Conservation (phyloP, 1,139 yeast species). For the Taphrina communis region DNA sequence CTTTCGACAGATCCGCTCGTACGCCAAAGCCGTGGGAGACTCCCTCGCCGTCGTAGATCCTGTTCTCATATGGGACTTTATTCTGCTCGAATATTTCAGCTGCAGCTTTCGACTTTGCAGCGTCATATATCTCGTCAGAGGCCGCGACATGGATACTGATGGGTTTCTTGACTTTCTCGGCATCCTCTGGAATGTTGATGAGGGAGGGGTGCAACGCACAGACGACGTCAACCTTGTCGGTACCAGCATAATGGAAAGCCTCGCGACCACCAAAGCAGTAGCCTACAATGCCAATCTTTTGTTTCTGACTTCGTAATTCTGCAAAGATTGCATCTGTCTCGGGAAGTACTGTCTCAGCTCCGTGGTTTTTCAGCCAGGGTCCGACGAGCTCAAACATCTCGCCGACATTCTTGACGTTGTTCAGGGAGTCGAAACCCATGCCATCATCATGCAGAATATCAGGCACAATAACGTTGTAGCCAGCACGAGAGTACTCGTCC, state of each 20-base stretch:
- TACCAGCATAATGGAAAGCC: conserved; percentile 36
- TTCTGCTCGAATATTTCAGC: conserved; percentile 21
- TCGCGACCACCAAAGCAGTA: conserved; percentile 45
- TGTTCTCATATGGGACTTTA: conserved; percentile 35
- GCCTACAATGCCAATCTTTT: conserved; percentile 41
- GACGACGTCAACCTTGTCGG: conserved; percentile 40
- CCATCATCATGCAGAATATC: conserved; percentile 41
- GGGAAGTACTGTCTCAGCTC: conserved; percentile 10
- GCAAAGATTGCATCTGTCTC: conserved; percentile 16
- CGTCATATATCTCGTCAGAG: conserved; percentile 34
- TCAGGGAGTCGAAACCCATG: conserved; percentile 18
- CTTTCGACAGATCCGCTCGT: conserved; percentile 24
- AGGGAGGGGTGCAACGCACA: conserved; percentile 44
- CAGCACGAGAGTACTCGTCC: conserved; percentile 44
- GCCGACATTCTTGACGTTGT: background rate
- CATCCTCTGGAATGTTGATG: conserved; percentile 40
- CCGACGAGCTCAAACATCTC: conserved; percentile 27
- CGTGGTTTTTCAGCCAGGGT: conserved; percentile 26
- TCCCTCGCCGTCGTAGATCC: conserved; percentile 41
- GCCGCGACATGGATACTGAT: conserved; percentile 40
- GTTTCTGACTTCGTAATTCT: background rate
- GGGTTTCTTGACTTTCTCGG: conserved; percentile 32
- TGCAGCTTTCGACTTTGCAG: conserved; percentile 20
- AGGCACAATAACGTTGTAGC: conserved; percentile 41
- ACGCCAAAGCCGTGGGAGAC: conserved; percentile 42